Conservation (phyloP, 106 monocot species). For the Hemerocallis citrina region DNA sequence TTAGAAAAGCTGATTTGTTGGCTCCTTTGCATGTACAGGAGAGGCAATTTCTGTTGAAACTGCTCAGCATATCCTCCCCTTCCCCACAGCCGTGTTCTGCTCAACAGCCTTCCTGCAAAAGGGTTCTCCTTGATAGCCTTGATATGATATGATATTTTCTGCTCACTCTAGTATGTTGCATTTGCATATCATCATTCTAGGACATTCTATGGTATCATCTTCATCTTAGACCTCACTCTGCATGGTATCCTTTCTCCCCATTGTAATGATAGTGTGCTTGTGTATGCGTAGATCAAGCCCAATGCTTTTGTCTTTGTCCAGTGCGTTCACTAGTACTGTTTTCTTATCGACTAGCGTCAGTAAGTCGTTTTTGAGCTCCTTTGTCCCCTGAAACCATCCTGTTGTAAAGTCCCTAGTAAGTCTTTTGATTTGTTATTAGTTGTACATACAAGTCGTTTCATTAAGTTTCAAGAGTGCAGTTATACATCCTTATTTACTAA, state of each 20-base stretch:
- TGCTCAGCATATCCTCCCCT: constrained; percentile 48
- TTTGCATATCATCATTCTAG: background rate
- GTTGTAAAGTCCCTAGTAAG: background rate
- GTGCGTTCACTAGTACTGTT: background rate
- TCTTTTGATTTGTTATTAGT: constrained; percentile 2
- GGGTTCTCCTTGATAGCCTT: constrained; percentile 24
- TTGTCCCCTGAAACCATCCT: background rate
- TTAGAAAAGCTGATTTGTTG: background rate
- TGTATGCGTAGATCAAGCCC: background rate
- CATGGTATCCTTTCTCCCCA: background rate
- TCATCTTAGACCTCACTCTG: background rate
- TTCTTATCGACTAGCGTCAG: background rate
- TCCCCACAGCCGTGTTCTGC: constrained; percentile 13
- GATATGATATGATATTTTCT: background rate
- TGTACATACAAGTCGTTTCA: constrained; percentile 10
- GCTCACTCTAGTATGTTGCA: background rate
- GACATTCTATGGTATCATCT: background rate
- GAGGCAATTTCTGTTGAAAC: constrained; percentile 47
- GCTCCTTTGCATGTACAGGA: constrained; percentile 40
- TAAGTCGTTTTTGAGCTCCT: background rate
- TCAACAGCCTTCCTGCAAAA: constrained; percentile 53
- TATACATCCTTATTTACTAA: constrained; percentile 4
- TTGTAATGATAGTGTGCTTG: background rate
- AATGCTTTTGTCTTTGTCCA: background rate
- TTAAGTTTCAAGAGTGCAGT: background rate